Evolutionary conservation across 176 grass and related monocot genomes (phyloP).

Genomic region (Puya raimondii): DNA sequence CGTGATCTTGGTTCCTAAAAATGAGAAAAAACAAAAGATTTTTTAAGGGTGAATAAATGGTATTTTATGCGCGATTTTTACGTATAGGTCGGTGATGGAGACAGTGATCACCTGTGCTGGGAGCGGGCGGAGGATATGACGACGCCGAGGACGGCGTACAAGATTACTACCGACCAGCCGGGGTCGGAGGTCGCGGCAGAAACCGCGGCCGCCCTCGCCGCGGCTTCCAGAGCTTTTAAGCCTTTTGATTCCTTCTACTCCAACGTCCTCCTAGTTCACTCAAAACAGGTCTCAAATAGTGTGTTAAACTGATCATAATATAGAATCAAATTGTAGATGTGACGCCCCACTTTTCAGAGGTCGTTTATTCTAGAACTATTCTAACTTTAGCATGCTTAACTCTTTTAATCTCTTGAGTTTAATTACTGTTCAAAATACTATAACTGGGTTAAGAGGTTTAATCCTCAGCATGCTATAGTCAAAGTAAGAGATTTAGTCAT

Average conservation of each 20-base stretch:
- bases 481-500: too few relatives aligned
- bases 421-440: too few relatives aligned
- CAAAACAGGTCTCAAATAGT: slow-evolving; percentile 45
- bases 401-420: too few relatives aligned
- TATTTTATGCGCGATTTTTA: background rate
- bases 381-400: too few relatives aligned
- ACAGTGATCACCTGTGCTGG: slow-evolving; percentile 97
- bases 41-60: background rate
- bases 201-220: slow-evolving; percentile 68
- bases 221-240: slow-evolving; percentile 52
- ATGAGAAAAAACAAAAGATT: background rate
- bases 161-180: slow-evolving; percentile 42
- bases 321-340: too few relatives aligned
- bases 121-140: slow-evolving; percentile 87
- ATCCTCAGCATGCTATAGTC: too few relatives aligned
- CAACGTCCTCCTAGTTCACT: slow-evolving; percentile 59
- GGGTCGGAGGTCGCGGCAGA: slow-evolving; percentile 70
- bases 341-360: too few relatives aligned
- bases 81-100: slow-evolving; percentile 83
- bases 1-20: background rate
- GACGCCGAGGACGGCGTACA: slow-evolving; percentile 65
- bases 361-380: too few relatives aligned
- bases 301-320: too few relatives aligned
- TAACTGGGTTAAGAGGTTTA: too few relatives aligned
- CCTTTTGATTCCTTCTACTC: slow-evolving; percentile 73